These are phyloP conservation scores for Epithemia pelagica DNA, from an alignment of 108 stramenopile genomes.

Conservation along the genomic window DNA sequence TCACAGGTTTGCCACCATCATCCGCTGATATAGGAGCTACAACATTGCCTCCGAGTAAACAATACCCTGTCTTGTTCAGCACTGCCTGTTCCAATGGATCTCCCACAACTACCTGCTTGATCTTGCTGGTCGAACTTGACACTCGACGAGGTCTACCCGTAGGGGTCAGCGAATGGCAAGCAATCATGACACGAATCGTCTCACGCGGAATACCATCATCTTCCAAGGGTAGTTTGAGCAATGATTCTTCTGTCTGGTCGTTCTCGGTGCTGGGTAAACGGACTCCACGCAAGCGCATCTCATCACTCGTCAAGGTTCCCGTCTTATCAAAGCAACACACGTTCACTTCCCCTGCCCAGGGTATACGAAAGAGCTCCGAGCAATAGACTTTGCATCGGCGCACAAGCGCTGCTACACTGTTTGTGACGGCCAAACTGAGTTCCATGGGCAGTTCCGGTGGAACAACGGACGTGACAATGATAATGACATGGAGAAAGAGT, in stretches of 20 bases:
- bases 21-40: slow-evolving; percentile 4
- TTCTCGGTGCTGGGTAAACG: slow-evolving; percentile 17
- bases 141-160: slow-evolving; percentile 18
- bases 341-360: slow-evolving; percentile 86
- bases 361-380: slow-evolving; percentile 96
- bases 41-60: slow-evolving; percentile 37
- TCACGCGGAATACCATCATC: slow-evolving; percentile 26
- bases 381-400: slow-evolving; percentile 77
- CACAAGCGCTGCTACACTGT: slow-evolving; percentile 77
- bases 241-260: not conserved
- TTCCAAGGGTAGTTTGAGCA: slow-evolving; percentile 9
- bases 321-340: slow-evolving; percentile 98
- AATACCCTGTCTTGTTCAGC: slow-evolving; percentile 73
- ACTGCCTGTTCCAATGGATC: slow-evolving; percentile 94
- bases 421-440: slow-evolving; percentile 90
- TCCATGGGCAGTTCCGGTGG: slow-evolving; percentile 98
- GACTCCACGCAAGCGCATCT: slow-evolving; percentile 82
- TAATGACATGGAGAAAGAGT: slow-evolving; percentile 91
- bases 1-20: slow-evolving; percentile 8
- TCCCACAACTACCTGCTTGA: slow-evolving; percentile 43
- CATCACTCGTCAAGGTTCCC: slow-evolving; percentile 93
- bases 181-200: slow-evolving; percentile 75
- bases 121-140: not conserved
- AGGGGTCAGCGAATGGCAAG: slow-evolving; percentile 82
- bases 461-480: slow-evolving; percentile 88